A percentile compares a stretch with the other conserved stretches of the same genome.
Evolutionary conservation across 192 early-diverging fungal species (phyloP).

Genomic region (Backusella luteola): DNA sequence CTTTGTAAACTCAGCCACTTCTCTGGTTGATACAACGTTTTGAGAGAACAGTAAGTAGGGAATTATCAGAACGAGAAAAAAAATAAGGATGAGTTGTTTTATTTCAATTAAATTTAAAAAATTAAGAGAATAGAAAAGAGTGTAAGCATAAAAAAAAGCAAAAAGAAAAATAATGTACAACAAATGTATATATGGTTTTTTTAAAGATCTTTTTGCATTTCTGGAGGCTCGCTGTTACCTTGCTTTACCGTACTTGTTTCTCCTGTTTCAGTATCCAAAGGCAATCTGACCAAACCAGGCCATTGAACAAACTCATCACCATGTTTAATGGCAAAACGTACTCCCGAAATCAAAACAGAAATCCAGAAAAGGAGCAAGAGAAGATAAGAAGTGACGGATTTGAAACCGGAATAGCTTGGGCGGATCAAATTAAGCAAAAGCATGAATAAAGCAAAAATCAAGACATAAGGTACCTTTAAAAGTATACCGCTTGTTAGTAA

Average conservation of each 20-base stretch:
- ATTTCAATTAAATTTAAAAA: too few relatives aligned
- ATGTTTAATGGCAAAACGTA: slow-evolving; percentile 44
- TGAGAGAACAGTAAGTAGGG: too few relatives aligned
- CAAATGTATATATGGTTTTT: neutral
- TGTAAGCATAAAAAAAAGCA: neutral
- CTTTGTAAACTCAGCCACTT: too few relatives aligned
- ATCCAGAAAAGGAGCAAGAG: slow-evolving; percentile 46
- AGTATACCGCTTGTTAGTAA: neutral
- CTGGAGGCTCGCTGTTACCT: neutral
- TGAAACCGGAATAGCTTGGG: slow-evolving; percentile 29
- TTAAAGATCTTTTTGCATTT: slow-evolving; percentile 5
- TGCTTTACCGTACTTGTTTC: neutral
- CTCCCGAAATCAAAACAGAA: slow-evolving; percentile 41
- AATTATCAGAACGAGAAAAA: too few relatives aligned
- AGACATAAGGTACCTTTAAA: slow-evolving; percentile 22
- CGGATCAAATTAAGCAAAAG: slow-evolving; percentile 48
- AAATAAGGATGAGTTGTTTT: too few relatives aligned
- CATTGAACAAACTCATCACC: slow-evolving; percentile 50
- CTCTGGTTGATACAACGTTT: too few relatives aligned
- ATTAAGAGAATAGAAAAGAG: neutral
- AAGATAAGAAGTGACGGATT: slow-evolving; percentile 31
- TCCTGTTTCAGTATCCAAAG: neutral
- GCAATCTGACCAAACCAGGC: slow-evolving; percentile 38
- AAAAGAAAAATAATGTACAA: neutral
- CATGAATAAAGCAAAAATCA: slow-evolving; percentile 53